Evolutionary conservation across 164 flowering plant genomes (phyloP).

Genomic region (Euptelea pleiosperma): DNA sequence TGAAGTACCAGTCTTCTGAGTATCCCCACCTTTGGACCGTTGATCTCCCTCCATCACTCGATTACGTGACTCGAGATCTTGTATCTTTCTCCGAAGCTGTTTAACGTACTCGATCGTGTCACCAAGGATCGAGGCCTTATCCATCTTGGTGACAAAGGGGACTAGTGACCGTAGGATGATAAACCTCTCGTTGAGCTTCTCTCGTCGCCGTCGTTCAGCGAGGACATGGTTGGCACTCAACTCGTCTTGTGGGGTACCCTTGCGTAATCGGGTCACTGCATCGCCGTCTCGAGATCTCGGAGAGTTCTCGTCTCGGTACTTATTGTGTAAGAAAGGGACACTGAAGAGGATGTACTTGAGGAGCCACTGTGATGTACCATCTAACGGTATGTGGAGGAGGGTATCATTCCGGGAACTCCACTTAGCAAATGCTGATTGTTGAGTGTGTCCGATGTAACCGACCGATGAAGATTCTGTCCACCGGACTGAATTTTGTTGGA

Average conservation of each 20-base stretch:
- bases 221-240: constrained; percentile 72
- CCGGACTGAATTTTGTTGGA: constrained; percentile 43
- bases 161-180: constrained; percentile 62
- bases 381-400: constrained; percentile 22
- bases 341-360: constrained; percentile 74
- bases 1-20: constrained; percentile 8
- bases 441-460: constrained; percentile 25
- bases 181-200: constrained; percentile 76
- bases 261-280: constrained; percentile 21
- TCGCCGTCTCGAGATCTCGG: constrained; percentile 34
- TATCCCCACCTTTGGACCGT: constrained; percentile 16
- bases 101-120: constrained; percentile 96
- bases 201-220: constrained; percentile 76
- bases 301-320: constrained; percentile 41
- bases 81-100: constrained; percentile 64
- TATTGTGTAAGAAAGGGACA: constrained; percentile 65
- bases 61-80: constrained; percentile 65
- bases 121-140: constrained; percentile 90
- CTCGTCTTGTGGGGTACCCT: constrained; percentile 55
- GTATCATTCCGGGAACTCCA: constrained; percentile 44
- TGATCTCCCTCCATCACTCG: constrained; percentile 38
- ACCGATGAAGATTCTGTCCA: constrained; percentile 38
- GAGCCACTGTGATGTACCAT: constrained; percentile 57
- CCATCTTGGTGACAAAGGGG: constrained; percentile 94
- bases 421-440: constrained; percentile 52